Evolutionary conservation across 441 rosid genomes (phyloP).

Genomic region (Erodium texanum): DNA sequence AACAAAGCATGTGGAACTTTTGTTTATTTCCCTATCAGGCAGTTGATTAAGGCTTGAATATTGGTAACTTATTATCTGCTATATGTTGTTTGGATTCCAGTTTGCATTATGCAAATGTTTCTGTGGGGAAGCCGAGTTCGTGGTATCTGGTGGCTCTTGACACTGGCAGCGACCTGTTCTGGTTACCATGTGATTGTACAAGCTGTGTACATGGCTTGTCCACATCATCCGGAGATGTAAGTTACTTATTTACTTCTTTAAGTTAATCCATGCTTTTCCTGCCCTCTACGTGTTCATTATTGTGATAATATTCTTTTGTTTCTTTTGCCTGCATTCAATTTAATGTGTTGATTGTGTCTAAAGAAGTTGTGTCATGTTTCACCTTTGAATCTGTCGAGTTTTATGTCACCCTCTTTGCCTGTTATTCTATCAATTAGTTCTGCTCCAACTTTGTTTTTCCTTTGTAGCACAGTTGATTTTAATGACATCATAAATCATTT

Average conservation of each 20-base stretch:
- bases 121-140: slow-evolving; percentile 64
- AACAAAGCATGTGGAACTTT: neutral
- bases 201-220: slow-evolving; percentile 36
- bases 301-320: neutral
- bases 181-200: slow-evolving; percentile 81
- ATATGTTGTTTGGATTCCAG: slow-evolving; percentile 33
- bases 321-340: neutral
- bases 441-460: neutral
- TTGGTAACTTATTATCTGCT: neutral
- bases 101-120: slow-evolving; percentile 69
- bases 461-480: neutral
- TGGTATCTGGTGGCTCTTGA: slow-evolving; percentile 81
- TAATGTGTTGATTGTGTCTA: neutral
- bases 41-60: neutral
- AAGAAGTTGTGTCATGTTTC: neutral
- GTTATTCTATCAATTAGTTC: neutral
- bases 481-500: neutral
- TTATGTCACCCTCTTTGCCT: neutral
- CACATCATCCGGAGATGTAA: slow-evolving; percentile 36
- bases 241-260: neutral
- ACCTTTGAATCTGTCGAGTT: neutral
- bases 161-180: slow-evolving; percentile 83
- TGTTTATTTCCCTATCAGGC: neutral
- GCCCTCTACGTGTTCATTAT: neutral
- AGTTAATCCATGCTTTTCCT: neutral